Percentiles rank a stretch among this genome's conserved stretches.
Evolutionary conservation across 2,329 filamentous ascomycete species (phyloP).

Genomic region (Aspergillus japonicus): DNA sequence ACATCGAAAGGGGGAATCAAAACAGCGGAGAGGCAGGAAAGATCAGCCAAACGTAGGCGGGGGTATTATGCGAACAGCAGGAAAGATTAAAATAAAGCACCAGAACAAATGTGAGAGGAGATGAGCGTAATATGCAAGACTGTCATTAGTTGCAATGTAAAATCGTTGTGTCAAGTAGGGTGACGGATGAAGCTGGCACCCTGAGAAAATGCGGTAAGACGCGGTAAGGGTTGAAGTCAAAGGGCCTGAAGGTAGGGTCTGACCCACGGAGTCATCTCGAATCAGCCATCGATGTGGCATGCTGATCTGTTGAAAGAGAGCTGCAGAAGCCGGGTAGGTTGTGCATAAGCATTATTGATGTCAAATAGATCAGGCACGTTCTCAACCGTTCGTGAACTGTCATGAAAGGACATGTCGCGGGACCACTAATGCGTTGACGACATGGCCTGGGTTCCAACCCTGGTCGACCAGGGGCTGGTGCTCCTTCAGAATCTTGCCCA

Average conservation of each 20-base stretch:
- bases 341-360: background rate
- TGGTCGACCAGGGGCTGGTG: slow-evolving; percentile 63
- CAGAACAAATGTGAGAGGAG: background rate
- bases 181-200: too few relatives aligned
- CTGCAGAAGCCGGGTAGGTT: background rate
- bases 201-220: background rate
- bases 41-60: background rate
- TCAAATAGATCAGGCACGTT: background rate
- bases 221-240: background rate
- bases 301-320: background rate
- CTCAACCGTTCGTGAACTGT: background rate
- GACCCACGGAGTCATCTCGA: background rate
- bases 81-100: background rate
- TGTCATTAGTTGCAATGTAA: background rate
- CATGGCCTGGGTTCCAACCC: slow-evolving; percentile 72
- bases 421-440: slow-evolving; percentile 74
- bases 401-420: slow-evolving; percentile 18
- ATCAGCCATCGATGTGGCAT: too few relatives aligned
- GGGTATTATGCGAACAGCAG: slow-evolving; percentile 4
- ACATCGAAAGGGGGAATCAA: background rate
- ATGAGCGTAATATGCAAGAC: background rate
- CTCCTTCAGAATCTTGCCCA: slow-evolving; percentile 77
- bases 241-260: background rate
- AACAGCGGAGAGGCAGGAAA: slow-evolving; percentile 1
- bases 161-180: background rate